phyloP scores from a whole-genome alignment of 1,139 yeast genomes.

The Kodamaea sp. region DNA sequence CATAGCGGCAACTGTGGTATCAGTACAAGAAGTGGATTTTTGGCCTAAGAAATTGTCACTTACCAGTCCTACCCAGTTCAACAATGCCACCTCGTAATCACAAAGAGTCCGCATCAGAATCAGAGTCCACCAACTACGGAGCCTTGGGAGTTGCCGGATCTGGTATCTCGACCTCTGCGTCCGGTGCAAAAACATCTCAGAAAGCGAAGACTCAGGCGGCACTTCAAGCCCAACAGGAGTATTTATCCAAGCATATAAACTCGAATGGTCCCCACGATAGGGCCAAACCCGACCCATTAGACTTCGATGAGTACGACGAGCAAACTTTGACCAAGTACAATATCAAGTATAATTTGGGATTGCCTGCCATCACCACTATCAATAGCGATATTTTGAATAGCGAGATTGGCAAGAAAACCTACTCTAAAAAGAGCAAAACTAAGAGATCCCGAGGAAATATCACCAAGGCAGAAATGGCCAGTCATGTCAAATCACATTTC shows the following conservation, averaged over 20 bases:
- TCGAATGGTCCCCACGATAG: conserved; percentile 64
- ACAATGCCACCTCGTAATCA: conserved; percentile 15
- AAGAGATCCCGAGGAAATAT: conserved; percentile 31
- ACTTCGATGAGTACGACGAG: conserved; percentile 58
- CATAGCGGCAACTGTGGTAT: no score
- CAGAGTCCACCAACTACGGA: conserved; percentile 31
- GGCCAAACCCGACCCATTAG: conserved; percentile 53
- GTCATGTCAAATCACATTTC: conserved; percentile 63
- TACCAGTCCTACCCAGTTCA: not conserved
- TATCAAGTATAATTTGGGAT: conserved; percentile 46
- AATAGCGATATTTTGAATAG: conserved; percentile 63
- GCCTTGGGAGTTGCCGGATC: conserved; percentile 1
- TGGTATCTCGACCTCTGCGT: conserved; percentile 10
- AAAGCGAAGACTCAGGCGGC: conserved; percentile 57
- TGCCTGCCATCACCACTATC: conserved; percentile 55
- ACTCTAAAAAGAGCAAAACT: conserved; percentile 35
- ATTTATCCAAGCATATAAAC: conserved; percentile 57
- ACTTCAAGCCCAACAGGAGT: conserved; percentile 63
- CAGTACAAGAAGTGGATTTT: no score
- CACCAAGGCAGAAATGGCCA: conserved; percentile 57
- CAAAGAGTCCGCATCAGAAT: conserved; percentile 46
- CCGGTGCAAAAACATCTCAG: conserved; percentile 42
- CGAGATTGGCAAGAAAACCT: conserved; percentile 66
- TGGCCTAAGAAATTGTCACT: no score
- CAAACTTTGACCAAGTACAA: conserved; percentile 60